Evolutionary conservation across 2,329 filamentous ascomycete genomes (phyloP).

Genomic region (Penicillium sp.): DNA sequence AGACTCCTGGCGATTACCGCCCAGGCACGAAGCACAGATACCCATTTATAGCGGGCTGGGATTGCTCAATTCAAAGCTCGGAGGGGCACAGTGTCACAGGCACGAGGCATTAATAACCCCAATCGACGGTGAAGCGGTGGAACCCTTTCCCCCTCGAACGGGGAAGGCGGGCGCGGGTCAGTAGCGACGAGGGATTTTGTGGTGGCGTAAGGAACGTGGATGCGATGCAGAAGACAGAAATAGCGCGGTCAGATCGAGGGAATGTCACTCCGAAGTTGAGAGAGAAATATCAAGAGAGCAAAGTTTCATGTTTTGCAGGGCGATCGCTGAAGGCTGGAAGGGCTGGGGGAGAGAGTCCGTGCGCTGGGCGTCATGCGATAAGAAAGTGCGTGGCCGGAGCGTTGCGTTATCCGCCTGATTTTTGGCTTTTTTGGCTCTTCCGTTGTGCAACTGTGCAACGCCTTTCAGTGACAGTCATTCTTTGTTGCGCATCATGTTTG

Average conservation of each 20-base stretch:
- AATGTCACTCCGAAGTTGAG: not conserved
- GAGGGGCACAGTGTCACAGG: constrained; percentile 18
- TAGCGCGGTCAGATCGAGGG: constrained; percentile 7
- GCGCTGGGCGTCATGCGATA: constrained; percentile 22
- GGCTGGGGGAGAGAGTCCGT: constrained; percentile 23
- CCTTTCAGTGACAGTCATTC: not conserved
- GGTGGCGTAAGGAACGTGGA: constrained; percentile 20
- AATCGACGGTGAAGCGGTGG: constrained; percentile 17
- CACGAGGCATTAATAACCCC: constrained; percentile 25
- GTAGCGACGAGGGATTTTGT: not conserved
- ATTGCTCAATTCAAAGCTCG: not conserved
- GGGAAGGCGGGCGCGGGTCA: not conserved
- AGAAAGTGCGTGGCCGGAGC: constrained; percentile 26
- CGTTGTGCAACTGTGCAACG: not conserved
- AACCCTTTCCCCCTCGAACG: constrained; percentile 7
- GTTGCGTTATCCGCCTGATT: constrained; percentile 7
- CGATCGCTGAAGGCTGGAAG: constrained; percentile 6
- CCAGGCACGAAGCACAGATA: constrained; percentile 48
- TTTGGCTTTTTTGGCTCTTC: constrained; percentile 12
- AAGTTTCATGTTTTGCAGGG: not conserved
- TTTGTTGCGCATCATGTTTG: constrained; percentile 34
- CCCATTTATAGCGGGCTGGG: constrained; percentile 40
- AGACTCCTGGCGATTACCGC: constrained; percentile 40
- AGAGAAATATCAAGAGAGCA: not conserved
- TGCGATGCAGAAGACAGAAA: constrained; percentile 12